phyloP scores from a whole-genome alignment of 1,284 basidiomycete genomes.

The Ustilago trichophora region DNA sequence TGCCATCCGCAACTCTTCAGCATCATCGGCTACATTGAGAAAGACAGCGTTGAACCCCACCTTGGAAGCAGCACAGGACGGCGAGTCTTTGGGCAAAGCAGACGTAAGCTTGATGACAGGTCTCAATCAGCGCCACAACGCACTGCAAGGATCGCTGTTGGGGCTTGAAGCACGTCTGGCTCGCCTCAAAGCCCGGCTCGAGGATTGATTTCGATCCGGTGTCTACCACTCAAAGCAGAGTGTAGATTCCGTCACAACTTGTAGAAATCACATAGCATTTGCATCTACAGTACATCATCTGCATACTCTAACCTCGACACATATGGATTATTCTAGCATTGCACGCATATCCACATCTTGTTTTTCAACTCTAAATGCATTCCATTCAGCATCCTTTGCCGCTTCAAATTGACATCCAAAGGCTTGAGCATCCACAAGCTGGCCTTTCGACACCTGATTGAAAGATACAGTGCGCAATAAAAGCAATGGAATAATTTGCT shows the following conservation, averaged over 20 bases:
- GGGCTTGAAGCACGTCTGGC: constrained; percentile 38
- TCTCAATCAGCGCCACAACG: constrained; percentile 30
- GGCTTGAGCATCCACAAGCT: too few relatives aligned
- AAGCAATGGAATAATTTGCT: too few relatives aligned
- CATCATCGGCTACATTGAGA: neutral
- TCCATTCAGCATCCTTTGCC: too few relatives aligned
- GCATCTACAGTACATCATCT: constrained; percentile 2
- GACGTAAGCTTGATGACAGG: constrained; percentile 48
- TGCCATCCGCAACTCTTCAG: constrained; percentile 8
- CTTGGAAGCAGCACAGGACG: constrained; percentile 1
- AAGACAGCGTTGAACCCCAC: neutral
- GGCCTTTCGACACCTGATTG: too few relatives aligned
- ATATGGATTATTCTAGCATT: too few relatives aligned
- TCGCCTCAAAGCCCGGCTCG: constrained; percentile 33
- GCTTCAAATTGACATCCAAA: too few relatives aligned
- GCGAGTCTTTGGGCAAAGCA: constrained; percentile 17
- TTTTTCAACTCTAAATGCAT: too few relatives aligned
- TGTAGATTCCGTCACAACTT: neutral
- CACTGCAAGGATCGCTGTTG: constrained; percentile 38
- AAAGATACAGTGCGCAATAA: too few relatives aligned
- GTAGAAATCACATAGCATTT: neutral
- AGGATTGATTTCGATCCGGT: constrained; percentile 13
- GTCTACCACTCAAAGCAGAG: neutral
- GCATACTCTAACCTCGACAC: constrained; percentile 2
- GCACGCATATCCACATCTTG: neutral